These are phyloP conservation scores for Suillus tomentosus DNA, from an alignment of 768 basidiomycete species.

Conservation along the genomic window DNA sequence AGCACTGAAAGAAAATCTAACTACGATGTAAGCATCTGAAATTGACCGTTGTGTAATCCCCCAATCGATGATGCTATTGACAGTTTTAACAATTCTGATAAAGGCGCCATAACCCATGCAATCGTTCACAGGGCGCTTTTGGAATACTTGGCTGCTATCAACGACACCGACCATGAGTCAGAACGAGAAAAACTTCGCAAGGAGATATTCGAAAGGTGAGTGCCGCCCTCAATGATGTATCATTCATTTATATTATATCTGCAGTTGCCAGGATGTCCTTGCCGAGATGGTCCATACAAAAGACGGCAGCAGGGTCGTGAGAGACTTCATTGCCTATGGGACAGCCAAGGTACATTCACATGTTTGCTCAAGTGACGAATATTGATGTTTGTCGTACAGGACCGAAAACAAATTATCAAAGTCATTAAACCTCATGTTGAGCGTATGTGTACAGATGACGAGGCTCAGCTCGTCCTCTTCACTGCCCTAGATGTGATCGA, in stretches of 20 bases:
- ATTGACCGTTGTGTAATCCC: conserved; percentile 2
- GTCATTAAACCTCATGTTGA: conserved; percentile 87
- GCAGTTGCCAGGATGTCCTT: conserved; percentile 78
- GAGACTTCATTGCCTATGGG: conserved; percentile 82
- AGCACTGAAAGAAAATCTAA: conserved; percentile 72
- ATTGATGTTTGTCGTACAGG: conserved; percentile 42
- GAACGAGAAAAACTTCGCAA: conserved; percentile 74
- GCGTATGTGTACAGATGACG: conserved; percentile 85
- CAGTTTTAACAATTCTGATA: conserved; percentile 92
- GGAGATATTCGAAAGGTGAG: conserved; percentile 80
- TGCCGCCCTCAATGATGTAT: neutral
- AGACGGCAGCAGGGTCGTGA: conserved; percentile 84
- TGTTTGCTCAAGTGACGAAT: no score
- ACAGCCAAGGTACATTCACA: conserved; percentile 66
- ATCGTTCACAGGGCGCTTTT: conserved; percentile 86
- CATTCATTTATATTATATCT: conserved; percentile 12
- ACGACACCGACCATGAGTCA: conserved; percentile 54
- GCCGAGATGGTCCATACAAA: conserved; percentile 95
- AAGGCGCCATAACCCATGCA: conserved; percentile 83
- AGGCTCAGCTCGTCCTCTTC: conserved; percentile 88
- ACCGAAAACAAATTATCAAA: conserved; percentile 91
- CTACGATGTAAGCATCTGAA: conserved; percentile 60
- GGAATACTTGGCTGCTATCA: conserved; percentile 77
- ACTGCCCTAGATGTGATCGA: conserved; percentile 89
- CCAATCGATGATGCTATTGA: conserved; percentile 7